Conservation (phyloP, 768 basidiomycete species). For the Pleurotus tuber-regium region DNA sequence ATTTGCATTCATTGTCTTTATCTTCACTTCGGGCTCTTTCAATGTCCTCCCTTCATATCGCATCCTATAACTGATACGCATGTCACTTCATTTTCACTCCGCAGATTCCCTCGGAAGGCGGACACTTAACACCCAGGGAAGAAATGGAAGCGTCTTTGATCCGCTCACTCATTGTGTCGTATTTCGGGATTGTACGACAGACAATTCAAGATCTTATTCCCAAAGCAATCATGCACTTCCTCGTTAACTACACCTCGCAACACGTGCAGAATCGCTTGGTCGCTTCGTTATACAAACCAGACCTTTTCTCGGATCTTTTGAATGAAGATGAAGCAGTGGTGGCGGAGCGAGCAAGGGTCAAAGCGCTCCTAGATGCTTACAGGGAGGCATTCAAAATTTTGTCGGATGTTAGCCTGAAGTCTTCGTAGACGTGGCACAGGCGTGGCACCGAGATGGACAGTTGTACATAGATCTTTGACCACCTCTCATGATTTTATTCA, state of each 20-base stretch:
- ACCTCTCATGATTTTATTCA: no score
- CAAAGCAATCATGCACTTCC: slow-evolving; percentile 97
- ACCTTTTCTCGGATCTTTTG: slow-evolving; percentile 85
- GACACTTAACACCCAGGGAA: slow-evolving; percentile 73
- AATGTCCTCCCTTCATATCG: no score
- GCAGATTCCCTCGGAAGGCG: slow-evolving; percentile 61
- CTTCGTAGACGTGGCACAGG: slow-evolving; percentile 43
- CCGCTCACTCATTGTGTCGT: slow-evolving; percentile 90
- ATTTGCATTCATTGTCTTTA: slow-evolving; percentile 6
- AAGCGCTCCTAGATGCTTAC: slow-evolving; percentile 93
- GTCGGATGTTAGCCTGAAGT: slow-evolving; percentile 78
- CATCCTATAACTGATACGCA: no score
- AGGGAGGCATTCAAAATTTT: slow-evolving; percentile 90
- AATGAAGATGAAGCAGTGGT: slow-evolving; percentile 96
- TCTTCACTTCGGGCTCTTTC: slow-evolving; percentile 9
- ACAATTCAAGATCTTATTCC: slow-evolving; percentile 96
- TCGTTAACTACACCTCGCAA: slow-evolving; percentile 96
- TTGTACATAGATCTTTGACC: no score
- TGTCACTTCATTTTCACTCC: slow-evolving; percentile 2
- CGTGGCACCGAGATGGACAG: no score
- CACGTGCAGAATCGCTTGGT: slow-evolving; percentile 96
- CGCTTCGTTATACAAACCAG: slow-evolving; percentile 92
- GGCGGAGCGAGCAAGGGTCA: slow-evolving; percentile 89
- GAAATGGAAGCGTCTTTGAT: slow-evolving; percentile 97
- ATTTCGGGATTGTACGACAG: slow-evolving; percentile 95